Evolutionary conservation across 1,139 yeast genomes (phyloP).

Genomic region (Candida gigantensis): DNA sequence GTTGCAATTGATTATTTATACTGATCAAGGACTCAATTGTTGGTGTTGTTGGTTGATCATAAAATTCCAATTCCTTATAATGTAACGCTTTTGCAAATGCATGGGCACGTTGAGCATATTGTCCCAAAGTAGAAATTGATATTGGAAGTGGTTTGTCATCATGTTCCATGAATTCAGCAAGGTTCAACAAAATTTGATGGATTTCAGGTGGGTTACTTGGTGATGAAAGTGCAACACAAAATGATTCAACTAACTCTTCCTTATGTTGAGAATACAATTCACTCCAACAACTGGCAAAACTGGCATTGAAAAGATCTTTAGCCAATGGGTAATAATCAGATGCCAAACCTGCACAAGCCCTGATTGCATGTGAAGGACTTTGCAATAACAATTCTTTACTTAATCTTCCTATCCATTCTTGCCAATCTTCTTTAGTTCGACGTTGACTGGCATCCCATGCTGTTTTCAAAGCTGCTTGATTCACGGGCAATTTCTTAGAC

Average conservation of each 20-base stretch:
- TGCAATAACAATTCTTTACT: slow-evolving; percentile 86
- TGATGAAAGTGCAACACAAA: slow-evolving; percentile 84
- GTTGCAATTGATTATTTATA: slow-evolving; percentile 92
- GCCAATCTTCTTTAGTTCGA: slow-evolving; percentile 95
- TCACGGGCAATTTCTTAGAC: slow-evolving; percentile 75
- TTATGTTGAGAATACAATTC: slow-evolving; percentile 90
- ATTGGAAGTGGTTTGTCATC: slow-evolving; percentile 94
- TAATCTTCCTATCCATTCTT: slow-evolving; percentile 90
- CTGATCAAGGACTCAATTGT: slow-evolving; percentile 91
- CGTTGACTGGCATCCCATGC: slow-evolving; percentile 94
- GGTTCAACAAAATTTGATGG: slow-evolving; percentile 80
- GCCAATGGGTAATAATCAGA: slow-evolving; percentile 88
- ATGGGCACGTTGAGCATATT: slow-evolving; percentile 92
- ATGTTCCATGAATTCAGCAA: slow-evolving; percentile 97
- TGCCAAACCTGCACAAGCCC: slow-evolving; percentile 93
- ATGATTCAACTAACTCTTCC: slow-evolving; percentile 82
- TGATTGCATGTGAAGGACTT: slow-evolving; percentile 90
- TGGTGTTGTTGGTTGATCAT: slow-evolving; percentile 88
- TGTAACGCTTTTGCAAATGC: slow-evolving; percentile 97
- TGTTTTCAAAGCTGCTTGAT: slow-evolving; percentile 70
- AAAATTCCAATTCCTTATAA: slow-evolving; percentile 91
- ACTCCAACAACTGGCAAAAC: slow-evolving; percentile 96
- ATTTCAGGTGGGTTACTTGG: slow-evolving; percentile 96
- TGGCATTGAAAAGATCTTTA: slow-evolving; percentile 87
- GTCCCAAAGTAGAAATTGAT: slow-evolving; percentile 84